A percentile compares a stretch with the other conserved stretches of the same genome.
Conservation (phyloP, 129 eudicot species). For the Chrysanthemum lavandulifolium region DNA sequence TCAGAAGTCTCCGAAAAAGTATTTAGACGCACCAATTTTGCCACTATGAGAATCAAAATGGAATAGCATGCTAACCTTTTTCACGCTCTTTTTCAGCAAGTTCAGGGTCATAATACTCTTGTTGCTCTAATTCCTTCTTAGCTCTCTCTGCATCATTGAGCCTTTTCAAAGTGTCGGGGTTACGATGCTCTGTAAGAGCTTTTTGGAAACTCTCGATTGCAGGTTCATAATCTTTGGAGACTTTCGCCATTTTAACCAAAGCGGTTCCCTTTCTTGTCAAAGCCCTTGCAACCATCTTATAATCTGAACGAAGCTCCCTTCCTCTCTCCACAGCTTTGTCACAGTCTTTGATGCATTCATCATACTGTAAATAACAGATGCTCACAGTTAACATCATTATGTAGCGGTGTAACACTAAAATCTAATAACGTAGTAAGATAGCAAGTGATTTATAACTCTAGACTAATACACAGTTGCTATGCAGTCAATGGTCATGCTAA, state of each 20-base stretch:
- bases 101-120: conserved; percentile 79
- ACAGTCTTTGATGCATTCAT: conserved; percentile 94
- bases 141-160: conserved; percentile 97
- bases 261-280: conserved; percentile 96
- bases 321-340: conserved; percentile 98
- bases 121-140: conserved; percentile 91
- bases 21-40: too few relatives aligned
- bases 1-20: too few relatives aligned
- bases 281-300: conserved; percentile 95
- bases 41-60: neutral
- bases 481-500: neutral
- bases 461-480: too few relatives aligned
- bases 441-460: neutral
- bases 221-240: conserved; percentile 79
- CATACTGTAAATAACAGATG: conserved; percentile 50
- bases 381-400: neutral
- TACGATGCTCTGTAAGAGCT: conserved; percentile 97
- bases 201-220: conserved; percentile 93
- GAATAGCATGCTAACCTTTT: conserved; percentile 51
- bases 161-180: conserved; percentile 89
- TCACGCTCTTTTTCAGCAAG: conserved; percentile 96
- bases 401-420: neutral
- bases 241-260: conserved; percentile 78
- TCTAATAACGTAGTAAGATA: neutral
- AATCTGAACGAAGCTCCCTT: conserved; percentile 91